Base-by-base conservation (phyloP, 192 early-diverging fungal genomes). In the Coemansia aciculifera region DNA sequence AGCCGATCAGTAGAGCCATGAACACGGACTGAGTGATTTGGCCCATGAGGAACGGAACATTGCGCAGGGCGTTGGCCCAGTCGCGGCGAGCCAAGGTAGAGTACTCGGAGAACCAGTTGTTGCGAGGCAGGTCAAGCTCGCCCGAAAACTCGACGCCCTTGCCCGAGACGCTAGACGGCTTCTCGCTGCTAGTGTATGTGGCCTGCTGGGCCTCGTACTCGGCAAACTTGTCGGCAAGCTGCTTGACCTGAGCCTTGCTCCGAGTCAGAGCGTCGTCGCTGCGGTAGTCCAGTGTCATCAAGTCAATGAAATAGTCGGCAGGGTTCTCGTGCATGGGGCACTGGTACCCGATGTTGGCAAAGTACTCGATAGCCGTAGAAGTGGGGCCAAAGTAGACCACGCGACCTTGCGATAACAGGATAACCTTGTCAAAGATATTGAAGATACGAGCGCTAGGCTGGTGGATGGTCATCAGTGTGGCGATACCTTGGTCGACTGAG, bases 391-490 rank as follows among this genome's bases (percentile, higher is more conserved):
- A 85, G 61, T 88, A 93, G 29, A 91, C 79, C 4, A 83, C 62
- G 15, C 80, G 66, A 13, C 94, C 94, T 21, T 80, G 84, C 52
- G 88, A 83, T 40, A 95, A 70, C 48, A 96, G 69, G 34, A 93
- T 85, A 5, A 95, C 86, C 63, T 91, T 86, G 83, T 95, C 92
- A 77, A 96, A 95, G 27, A 91, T 80, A 19, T 84, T 83, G 79
- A 90, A 95, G 49, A 94, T 87, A 60, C 92, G 88, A 5, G 90
- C 90, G 43, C 87, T 86, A 21, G 95, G 95, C 76, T 96, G 95
- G 72, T 98, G 95, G 66, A 98, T 93, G 7, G 91, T 93, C 75
- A 93, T 90, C 21, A 98, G 79, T 9, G 95, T 86, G 7, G 92
- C 91, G 27, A 89, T 89, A 32, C 85, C 74, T 12, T 82, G 78